These are phyloP conservation scores for Limtongia smithiae DNA, from an alignment of 805 yeast species.

Conservation along the genomic window DNA sequence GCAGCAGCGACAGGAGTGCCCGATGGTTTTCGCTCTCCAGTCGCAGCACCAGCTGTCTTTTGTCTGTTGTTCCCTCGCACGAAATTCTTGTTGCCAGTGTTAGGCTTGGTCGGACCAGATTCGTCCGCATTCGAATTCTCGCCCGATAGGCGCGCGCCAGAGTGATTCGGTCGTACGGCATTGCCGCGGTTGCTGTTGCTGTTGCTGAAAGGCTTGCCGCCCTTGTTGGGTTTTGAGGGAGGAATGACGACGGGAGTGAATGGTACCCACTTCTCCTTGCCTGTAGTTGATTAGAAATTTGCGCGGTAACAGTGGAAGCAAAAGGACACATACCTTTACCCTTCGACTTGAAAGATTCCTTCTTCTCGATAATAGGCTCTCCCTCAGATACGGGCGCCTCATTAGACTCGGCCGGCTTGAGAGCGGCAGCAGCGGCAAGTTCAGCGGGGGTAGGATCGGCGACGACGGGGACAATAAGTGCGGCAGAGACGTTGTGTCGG, in stretches of 20 bases:
- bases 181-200: constrained; percentile 10
- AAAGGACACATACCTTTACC: constrained; percentile 21
- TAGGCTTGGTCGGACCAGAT: constrained; percentile 11
- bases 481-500: constrained; percentile 16
- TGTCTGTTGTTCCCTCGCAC: constrained; percentile 21
- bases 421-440: constrained; percentile 24
- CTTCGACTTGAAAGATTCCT: constrained; percentile 10
- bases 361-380: constrained; percentile 24
- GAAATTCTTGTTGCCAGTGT: constrained; percentile 13
- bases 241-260: constrained; percentile 55
- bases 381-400: constrained; percentile 42
- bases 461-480: constrained; percentile 9
- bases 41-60: constrained; percentile 22
- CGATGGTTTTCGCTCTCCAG: too few species aligned
- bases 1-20: too few species aligned
- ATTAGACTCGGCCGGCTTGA: constrained; percentile 32
- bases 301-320: background rate
- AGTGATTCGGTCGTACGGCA: constrained; percentile 3
- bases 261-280: constrained; percentile 73
- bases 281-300: constrained; percentile 28
- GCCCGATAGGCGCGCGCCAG: background rate
- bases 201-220: constrained; percentile 33
- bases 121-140: constrained; percentile 11
- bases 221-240: constrained; percentile 25
- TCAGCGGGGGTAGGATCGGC: constrained; percentile 28